phyloP scores from a whole-genome alignment of 2,329 filamentous ascomycete species.

The Sporothrix euskadiensis region DNA sequence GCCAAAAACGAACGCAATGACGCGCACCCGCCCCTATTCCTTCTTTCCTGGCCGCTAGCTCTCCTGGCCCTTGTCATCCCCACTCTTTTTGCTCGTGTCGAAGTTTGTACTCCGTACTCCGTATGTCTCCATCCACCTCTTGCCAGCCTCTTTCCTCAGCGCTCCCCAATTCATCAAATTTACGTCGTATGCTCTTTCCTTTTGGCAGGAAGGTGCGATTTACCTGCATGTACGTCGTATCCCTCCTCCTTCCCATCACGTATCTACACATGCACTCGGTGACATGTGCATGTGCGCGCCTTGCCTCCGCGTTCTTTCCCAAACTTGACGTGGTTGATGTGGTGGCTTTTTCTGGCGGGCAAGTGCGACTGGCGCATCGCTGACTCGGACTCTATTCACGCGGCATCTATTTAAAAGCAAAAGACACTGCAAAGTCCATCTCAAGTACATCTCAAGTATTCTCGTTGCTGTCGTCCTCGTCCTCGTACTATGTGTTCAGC shows the following conservation, averaged over 20 bases:
- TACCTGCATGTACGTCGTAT: not conserved
- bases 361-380: not conserved
- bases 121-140: not conserved
- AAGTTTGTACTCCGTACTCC: no score
- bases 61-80: not conserved
- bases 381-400: not conserved
- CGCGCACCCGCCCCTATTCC: not conserved
- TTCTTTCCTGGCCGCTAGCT: constrained; percentile 9
- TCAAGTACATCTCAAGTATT: not conserved
- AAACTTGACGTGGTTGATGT: not conserved
- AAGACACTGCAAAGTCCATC: not conserved
- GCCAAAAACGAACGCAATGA: not conserved
- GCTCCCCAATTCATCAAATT: not conserved
- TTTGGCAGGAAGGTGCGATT: not conserved
- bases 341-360: not conserved
- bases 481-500: not conserved
- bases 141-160: not conserved
- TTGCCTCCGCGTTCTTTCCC: not conserved
- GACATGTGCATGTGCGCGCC: not conserved
- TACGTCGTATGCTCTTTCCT: not conserved
- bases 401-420: not conserved
- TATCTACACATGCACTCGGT: not conserved
- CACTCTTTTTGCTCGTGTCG: not conserved
- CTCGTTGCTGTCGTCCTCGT: not conserved
- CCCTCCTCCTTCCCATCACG: not conserved